Base-by-base conservation (phyloP, 2,329 filamentous ascomycete species). In the Fusarium dimerum region DNA sequence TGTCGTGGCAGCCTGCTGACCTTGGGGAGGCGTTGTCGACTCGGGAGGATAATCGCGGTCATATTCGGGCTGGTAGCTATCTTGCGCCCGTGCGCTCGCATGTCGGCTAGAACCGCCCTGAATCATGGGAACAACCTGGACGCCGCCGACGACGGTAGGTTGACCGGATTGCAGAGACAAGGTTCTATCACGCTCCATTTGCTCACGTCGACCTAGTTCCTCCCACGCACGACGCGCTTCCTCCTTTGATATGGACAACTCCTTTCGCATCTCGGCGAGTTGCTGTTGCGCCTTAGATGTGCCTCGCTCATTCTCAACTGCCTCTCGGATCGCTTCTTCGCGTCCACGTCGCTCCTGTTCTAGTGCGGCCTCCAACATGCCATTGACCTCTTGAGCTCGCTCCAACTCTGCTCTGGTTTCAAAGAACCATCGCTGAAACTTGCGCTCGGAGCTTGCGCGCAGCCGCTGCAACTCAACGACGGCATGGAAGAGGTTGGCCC, bases 381-480 rank as follows among this genome's bases (percentile, higher is more conserved):
- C 92, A 51, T 91, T 89, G 38, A 89, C 79, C 72, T 97, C 94
- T 60, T 90, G 88, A 45, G 87, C 82, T 29, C 89, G 86, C 74
- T 97, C 94, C 60, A 96, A 85, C 61, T 97, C 92, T 32, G 87
- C 83, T 47, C 92, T 83, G 8, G 92, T 96, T 70, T 99, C 94
- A 63, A 96, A 96, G 74, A 97, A 97, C 94, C 94, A 99, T 46
- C 94, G 84, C 73, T 99, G 94, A 65, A 99, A 99, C 70, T 97
- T 97, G 59, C 94, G 86, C 72, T 99, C 94, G 0, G 93, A 97
- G 50, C 92, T 96, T 38, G 94, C 94, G 41, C 94, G 88, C 26
- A 99, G 79, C 30, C 94, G 87, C 71, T 99, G 94, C 43, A 99
- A 78, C 72, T 99, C 94, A 4, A 99, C 94, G 0, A 99, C 92